Evolutionary conservation across 768 basidiomycete species (phyloP).

Genomic region (Lanmaoa pseudosensibilis): DNA sequence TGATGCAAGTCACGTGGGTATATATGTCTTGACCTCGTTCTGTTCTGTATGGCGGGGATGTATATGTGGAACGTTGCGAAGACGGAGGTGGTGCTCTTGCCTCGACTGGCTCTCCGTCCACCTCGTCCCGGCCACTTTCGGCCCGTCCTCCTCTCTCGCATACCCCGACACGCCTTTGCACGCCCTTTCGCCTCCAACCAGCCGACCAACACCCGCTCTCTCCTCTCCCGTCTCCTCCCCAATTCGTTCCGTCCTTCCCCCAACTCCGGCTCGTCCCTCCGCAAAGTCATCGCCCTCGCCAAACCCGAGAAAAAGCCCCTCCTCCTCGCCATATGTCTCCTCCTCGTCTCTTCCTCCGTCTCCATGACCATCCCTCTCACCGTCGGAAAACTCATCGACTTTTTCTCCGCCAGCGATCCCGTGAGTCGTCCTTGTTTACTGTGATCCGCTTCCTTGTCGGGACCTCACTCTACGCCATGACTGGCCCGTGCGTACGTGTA

Average conservation of each 20-base stretch:
- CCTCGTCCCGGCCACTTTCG: neutral
- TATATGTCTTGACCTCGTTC: neutral
- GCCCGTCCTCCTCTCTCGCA: neutral
- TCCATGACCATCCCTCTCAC: slow-evolving; percentile 93
- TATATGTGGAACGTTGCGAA: neutral
- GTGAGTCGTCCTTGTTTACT: slow-evolving; percentile 37
- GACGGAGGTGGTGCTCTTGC: neutral
- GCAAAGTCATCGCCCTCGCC: slow-evolving; percentile 76
- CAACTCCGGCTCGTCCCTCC: slow-evolving; percentile 59
- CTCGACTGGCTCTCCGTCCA: slow-evolving; percentile 4
- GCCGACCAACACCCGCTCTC: neutral
- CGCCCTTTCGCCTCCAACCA: slow-evolving; percentile 16
- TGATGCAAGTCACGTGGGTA: neutral
- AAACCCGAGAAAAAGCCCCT: slow-evolving; percentile 81
- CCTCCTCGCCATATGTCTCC: slow-evolving; percentile 69
- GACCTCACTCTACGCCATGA: neutral
- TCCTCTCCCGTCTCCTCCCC: slow-evolving; percentile 32
- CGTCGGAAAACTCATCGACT: slow-evolving; percentile 92
- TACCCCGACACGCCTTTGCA: neutral
- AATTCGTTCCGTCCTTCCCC: slow-evolving; percentile 37
- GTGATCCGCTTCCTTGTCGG: too few relatives aligned
- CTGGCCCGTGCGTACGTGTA: slow-evolving; percentile 25
- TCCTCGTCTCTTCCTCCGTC: slow-evolving; percentile 85
- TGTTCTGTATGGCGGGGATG: neutral
- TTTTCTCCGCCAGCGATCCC: slow-evolving; percentile 73